Evolutionary conservation across 179 eudicot species (phyloP), one percentile per base, ranked within the genome.

Genomic region (Beta macrorhiza): DNA sequence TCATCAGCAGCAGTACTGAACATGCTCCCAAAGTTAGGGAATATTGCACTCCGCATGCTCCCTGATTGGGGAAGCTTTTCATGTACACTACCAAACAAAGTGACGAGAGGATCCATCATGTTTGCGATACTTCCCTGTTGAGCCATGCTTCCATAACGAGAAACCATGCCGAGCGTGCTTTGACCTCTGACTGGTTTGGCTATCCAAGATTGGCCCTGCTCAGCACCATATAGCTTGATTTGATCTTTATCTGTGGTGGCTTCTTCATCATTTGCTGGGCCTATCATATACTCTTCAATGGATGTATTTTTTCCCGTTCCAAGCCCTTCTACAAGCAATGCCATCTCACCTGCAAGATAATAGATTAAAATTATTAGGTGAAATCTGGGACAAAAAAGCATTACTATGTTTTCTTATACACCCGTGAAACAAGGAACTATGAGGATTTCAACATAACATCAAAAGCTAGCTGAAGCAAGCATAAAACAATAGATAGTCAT

Each of bases 11-110:
- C 75, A 32, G 85, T 76, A 73, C 74, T 82, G 80, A 86, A 86
- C 90, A 88, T 88, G 83, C 90, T 88, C 51, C 89, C 89, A 62
- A 88, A 84, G 84, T 82, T 88, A 9, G 90, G 89, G 74, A 86
- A 86, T 32, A 86, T 51, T 29, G 86, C 83, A 78, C 90, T 84
- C 16, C 88, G 51, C 87, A 88, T 88, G 85, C 89, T 86, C n/a
- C 89, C 90, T 16, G 83, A 55, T 56, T 83, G 82, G n/a, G 87
- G 87, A 5, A 86, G 17, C 69, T 85, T 83, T 76, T 88, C 90
- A 37, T 88, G 90, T 45, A 88, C 86, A 42, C 90, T 88, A 1
- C 89, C 90, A 79, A 88, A 88, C 76, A 88, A 86, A 0, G 87
- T 78, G 47, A 88, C 89, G 7, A 88, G 85, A 71, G 90, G 90